Evolutionary conservation across 148 eudicot species (phyloP).

Genomic region (Camellia sinensis): DNA sequence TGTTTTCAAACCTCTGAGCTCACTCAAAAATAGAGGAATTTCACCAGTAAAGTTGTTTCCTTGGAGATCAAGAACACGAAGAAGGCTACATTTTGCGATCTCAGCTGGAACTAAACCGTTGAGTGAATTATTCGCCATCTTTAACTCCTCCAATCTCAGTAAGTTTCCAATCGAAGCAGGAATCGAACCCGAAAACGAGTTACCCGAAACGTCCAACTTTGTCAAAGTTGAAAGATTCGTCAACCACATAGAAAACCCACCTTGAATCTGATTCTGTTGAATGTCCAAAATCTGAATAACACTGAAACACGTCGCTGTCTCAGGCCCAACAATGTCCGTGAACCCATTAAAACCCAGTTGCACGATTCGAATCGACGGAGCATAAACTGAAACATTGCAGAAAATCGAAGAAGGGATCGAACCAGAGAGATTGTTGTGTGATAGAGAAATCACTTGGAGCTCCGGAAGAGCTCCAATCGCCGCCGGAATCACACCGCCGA

Average conservation of each 20-base stretch:
- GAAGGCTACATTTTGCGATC: slow-evolving; percentile 34
- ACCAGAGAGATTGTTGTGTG: slow-evolving; percentile 59
- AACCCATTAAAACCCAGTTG: slow-evolving; percentile 56
- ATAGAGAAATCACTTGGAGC: slow-evolving; percentile 52
- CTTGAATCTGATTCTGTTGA: slow-evolving; percentile 50
- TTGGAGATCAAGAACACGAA: slow-evolving; percentile 56
- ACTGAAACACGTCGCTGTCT: slow-evolving; percentile 29
- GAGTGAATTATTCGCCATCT: slow-evolving; percentile 60
- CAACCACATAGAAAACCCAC: slow-evolving; percentile 57
- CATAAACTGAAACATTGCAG: slow-evolving; percentile 40
- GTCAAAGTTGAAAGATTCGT: slow-evolving; percentile 35
- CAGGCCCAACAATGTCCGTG: slow-evolving; percentile 30
- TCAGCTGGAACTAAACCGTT: slow-evolving; percentile 52
- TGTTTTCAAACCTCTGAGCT: slow-evolving; percentile 40
- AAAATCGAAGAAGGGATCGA: slow-evolving; percentile 46
- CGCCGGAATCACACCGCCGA: slow-evolving; percentile 59
- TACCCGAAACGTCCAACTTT: slow-evolving; percentile 58
- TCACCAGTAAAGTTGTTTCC: slow-evolving; percentile 53
- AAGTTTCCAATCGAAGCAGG: slow-evolving; percentile 44
- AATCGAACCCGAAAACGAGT: slow-evolving; percentile 43
- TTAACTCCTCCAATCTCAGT: slow-evolving; percentile 45
- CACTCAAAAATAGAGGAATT: slow-evolving; percentile 48
- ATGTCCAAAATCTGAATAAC: slow-evolving; percentile 47
- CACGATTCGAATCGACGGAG: slow-evolving; percentile 37
- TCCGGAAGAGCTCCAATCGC: slow-evolving; percentile 39